Base-by-base conservation (phyloP, 371 early-diverging fungal species). In the Encephalitozoon intestinalis region DNA sequence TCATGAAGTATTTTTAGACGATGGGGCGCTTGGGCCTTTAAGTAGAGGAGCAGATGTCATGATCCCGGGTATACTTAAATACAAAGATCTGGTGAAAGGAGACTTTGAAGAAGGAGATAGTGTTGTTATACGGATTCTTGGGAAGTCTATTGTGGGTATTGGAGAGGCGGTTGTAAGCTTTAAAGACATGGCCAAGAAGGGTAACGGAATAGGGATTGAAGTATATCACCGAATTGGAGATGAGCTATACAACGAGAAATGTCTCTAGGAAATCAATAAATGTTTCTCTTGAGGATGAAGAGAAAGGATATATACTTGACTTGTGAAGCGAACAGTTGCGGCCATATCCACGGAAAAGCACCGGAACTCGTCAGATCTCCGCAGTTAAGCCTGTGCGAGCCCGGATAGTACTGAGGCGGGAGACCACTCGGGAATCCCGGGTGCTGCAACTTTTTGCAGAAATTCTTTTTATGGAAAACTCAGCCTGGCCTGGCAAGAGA, bases 11-110 rank as follows among this genome's bases (percentile, higher is more conserved):
- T 70, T 70, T 73, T 40, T 83, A 58, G 85, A 85, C 67, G 75
- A 58, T 40, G 85, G 85, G 11, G 85, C 83, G 18, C 40, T 76
- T 30, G 75, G 70, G 11, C 81, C 82, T 49, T n/a, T 84, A 31
- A 50, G 70, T 7, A 70, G 73, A 21, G 85, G 85, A n/a, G 85
- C 85, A 43, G 80, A 82, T 78, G 72, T 84, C 9, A 82, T 84
- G 83, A 75, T 77, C 8, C 81, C 83, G n/a, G 85, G 85, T 40
- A 63, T 82, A 9, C 67, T 64, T 21, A 82, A 82, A 52, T 77
- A 77, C 70, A 69, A 34, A 49, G 52, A 77, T 5, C 25, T 50
- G 25, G 18, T 66, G n/a, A 54, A 43, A 26, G 1, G 5, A 7
- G 25, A 44, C 18, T 81, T 78, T 71, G 68, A 66, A 12, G 64